Conservation (phyloP, 1,139 yeast genomes). For the Taphrina pruni region DNA sequence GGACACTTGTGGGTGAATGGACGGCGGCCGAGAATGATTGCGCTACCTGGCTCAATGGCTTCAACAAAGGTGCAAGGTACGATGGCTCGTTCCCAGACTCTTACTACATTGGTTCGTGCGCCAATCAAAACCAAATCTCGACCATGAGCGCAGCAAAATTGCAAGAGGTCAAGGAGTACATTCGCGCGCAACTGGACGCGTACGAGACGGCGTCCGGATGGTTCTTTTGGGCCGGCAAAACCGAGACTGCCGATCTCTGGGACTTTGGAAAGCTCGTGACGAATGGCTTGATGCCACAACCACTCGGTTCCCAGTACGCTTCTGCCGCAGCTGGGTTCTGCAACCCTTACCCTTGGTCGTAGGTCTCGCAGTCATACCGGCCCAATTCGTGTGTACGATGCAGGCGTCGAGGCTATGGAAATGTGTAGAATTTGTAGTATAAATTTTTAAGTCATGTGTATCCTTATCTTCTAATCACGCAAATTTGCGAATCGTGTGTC, state of each 20-base stretch:
- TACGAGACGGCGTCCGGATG: slow-evolving; percentile 71
- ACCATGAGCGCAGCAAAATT: slow-evolving; percentile 44
- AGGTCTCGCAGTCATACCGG: neutral
- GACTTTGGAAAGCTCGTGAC: slow-evolving; percentile 67
- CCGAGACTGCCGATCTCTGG: slow-evolving; percentile 86
- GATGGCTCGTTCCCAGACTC: slow-evolving; percentile 66
- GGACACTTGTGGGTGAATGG: slow-evolving; percentile 90
- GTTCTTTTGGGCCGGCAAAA: slow-evolving; percentile 93
- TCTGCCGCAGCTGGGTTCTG: slow-evolving; percentile 28
- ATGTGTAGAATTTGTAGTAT: slow-evolving; percentile 2
- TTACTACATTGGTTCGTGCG: slow-evolving; percentile 61
- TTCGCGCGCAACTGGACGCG: slow-evolving; percentile 91
- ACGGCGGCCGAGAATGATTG: slow-evolving; percentile 95
- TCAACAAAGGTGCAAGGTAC: slow-evolving; percentile 83
- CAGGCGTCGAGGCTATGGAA: neutral
- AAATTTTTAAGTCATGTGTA: neutral
- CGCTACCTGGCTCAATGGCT: slow-evolving; percentile 83
- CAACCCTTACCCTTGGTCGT: slow-evolving; percentile 12
- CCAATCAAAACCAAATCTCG: slow-evolving; percentile 55
- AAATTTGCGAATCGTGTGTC: too few species aligned
- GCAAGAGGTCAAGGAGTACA: slow-evolving; percentile 63
- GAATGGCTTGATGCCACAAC: slow-evolving; percentile 77
- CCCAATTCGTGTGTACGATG: neutral
- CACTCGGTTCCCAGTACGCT: slow-evolving; percentile 54
- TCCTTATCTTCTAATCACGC: too few species aligned